Conservation (phyloP, 192 early-diverging fungal species). For the Linnemannia zychae region DNA sequence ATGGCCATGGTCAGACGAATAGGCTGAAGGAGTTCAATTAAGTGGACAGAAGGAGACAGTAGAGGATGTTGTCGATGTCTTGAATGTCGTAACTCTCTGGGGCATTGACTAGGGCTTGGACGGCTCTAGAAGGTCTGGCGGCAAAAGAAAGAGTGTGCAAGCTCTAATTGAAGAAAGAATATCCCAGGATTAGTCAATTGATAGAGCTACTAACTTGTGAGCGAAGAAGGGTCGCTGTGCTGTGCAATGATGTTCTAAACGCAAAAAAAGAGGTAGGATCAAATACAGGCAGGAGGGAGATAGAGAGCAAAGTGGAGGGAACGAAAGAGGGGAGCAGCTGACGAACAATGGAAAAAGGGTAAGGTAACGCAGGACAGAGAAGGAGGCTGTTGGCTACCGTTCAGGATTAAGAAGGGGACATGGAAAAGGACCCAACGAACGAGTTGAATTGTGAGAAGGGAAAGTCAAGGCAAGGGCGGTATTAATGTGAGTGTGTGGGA, state of each 20-base stretch:
- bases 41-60: not conserved
- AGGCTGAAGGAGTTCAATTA: not conserved
- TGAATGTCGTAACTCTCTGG: constrained; percentile 5
- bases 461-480: not conserved
- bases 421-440: not conserved
- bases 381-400: constrained; percentile 7
- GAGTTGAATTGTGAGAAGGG: not conserved
- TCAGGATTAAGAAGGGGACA: not conserved
- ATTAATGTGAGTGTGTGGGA: not conserved
- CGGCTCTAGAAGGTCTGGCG: not conserved
- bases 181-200: not conserved
- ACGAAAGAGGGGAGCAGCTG: not conserved
- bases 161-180: not conserved
- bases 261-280: not conserved
- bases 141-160: not conserved
- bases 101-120: constrained; percentile 22
- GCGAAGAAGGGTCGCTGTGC: not conserved
- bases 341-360: not conserved
- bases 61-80: not conserved
- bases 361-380: not conserved
- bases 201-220: not conserved
- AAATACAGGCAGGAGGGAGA: not conserved
- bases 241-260: not conserved
- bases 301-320: not conserved
- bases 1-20: constrained; percentile 28